Evolutionary conservation across 1,139 yeast genomes (phyloP), one percentile per base, ranked within the genome.

Genomic region (Suhomyces ambrosiae): DNA sequence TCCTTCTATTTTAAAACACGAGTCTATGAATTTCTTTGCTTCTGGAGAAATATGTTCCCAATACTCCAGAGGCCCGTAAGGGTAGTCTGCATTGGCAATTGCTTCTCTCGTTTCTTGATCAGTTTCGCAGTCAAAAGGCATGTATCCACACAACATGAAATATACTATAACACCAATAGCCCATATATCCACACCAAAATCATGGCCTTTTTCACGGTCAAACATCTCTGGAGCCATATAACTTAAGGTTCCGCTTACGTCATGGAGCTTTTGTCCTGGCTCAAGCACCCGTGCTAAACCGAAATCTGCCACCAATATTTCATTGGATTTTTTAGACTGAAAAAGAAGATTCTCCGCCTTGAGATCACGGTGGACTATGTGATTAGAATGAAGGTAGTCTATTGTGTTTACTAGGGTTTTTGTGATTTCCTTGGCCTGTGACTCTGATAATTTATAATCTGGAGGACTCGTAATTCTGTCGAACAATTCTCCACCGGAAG

Each of bases 51-150:
- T 68, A 39, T 71, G 72, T 27, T 60, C 63, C 82, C 86, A 80
- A 53, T 79, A 77, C 49, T 75, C 80, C 11, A 66, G 68, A 3
- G 85, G 85, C 38, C 76, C 86, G 49, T 80, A 80, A 38, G 69
- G 65, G 49, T 72, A 82, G 44, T 83, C 86, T 7, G 75, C 80
- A 5, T 60, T 63, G 15, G 54, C 44, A 21, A 85, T 83, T 15
- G 88, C 86, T 36, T 77, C 73, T 52, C 74, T 71, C 14, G 88
- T 86, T 52, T 84, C 90, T 0, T 75, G 76, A 33, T 82, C 83
- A 5, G 80, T 75, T 41, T 84, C 92, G 46, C 90, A 77, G 50
- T 85, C 92, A 58, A 85, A 85, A 0, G 94, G 94, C 60, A 85
- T 79, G 53, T 83, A 84, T 1, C 92, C 92, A 47, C 85, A 75